Evolutionary conservation across 208 protist genomes (phyloP).

Genomic region (Angomonas deanei): DNA sequence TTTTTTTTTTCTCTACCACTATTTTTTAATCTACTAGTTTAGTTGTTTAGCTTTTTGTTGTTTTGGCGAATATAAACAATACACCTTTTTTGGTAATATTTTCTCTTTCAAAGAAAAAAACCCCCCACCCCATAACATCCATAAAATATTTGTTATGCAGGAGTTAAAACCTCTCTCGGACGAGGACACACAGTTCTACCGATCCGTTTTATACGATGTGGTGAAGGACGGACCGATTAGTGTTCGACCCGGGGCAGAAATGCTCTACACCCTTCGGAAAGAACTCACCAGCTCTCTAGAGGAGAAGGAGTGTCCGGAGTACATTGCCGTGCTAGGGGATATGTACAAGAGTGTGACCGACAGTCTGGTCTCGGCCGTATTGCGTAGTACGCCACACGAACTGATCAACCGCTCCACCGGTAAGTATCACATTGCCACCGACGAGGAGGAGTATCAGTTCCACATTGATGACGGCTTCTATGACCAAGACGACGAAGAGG

Average conservation of each 20-base stretch:
- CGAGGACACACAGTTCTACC: conserved; percentile 37
- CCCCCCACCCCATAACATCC: too few relatives aligned
- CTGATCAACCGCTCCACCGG: conserved; percentile 69
- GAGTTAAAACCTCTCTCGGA: neutral
- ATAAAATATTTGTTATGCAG: neutral
- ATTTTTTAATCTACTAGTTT: too few relatives aligned
- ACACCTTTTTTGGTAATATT: too few relatives aligned
- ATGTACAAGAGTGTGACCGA: conserved; percentile 84
- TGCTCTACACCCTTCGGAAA: conserved; percentile 69
- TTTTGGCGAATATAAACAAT: too few relatives aligned
- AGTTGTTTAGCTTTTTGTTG: too few relatives aligned
- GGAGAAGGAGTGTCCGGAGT: conserved; percentile 53
- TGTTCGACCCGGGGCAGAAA: conserved; percentile 51
- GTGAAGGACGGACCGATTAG: conserved; percentile 70
- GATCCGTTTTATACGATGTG: conserved; percentile 59
- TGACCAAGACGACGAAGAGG: conserved; percentile 71
- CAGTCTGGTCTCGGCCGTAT: conserved; percentile 68
- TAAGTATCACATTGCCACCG: conserved; percentile 67
- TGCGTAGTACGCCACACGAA: conserved; percentile 73
- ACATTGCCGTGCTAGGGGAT: conserved; percentile 51
- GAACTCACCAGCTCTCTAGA: conserved; percentile 69
- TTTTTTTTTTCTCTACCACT: too few relatives aligned
- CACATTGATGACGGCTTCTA: conserved; percentile 63
- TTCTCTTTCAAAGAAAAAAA: too few relatives aligned
- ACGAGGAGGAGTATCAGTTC: conserved; percentile 82